Percentiles rank a stretch among this genome's conserved stretches.
Conservation (phyloP, 768 basidiomycete genomes). For the Russula griseocarnosa region DNA sequence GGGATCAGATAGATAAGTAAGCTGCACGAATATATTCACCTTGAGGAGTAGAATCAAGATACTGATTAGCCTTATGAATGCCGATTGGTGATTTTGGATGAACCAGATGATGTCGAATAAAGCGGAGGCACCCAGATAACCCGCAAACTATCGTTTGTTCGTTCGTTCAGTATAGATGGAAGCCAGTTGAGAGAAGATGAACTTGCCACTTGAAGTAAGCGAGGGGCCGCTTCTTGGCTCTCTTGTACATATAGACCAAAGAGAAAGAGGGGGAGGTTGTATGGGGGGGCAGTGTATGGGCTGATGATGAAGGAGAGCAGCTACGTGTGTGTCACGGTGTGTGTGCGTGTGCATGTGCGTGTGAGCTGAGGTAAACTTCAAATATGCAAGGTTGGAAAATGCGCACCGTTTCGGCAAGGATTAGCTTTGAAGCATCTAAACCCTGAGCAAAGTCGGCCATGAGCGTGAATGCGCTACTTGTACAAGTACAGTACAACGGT, state of each 20-base stretch:
- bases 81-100: conserved; percentile 50
- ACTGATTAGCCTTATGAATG: conserved; percentile 53
- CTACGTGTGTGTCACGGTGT: conserved; percentile 40
- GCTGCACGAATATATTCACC: conserved; percentile 30
- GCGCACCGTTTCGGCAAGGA: conserved; percentile 56
- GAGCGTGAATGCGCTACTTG: no score
- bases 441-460: conserved; percentile 66
- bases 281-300: conserved; percentile 56
- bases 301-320: conserved; percentile 55
- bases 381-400: background rate
- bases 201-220: conserved; percentile 63
- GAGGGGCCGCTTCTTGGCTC: conserved; percentile 50
- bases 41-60: conserved; percentile 39
- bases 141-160: conserved; percentile 50
- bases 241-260: conserved; percentile 76
- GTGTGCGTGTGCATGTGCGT: background rate
- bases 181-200: background rate
- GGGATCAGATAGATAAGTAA: background rate
- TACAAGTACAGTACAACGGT: no score
- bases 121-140: conserved; percentile 54
- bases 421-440: conserved; percentile 69
- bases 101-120: conserved; percentile 74
- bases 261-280: conserved; percentile 80
- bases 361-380: background rate
- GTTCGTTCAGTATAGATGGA: background rate